A percentile compares a stretch with the other conserved stretches of the same genome.
Conservation (phyloP, 1,284 basidiomycete species). For the Mrakiaceae sp. region DNA sequence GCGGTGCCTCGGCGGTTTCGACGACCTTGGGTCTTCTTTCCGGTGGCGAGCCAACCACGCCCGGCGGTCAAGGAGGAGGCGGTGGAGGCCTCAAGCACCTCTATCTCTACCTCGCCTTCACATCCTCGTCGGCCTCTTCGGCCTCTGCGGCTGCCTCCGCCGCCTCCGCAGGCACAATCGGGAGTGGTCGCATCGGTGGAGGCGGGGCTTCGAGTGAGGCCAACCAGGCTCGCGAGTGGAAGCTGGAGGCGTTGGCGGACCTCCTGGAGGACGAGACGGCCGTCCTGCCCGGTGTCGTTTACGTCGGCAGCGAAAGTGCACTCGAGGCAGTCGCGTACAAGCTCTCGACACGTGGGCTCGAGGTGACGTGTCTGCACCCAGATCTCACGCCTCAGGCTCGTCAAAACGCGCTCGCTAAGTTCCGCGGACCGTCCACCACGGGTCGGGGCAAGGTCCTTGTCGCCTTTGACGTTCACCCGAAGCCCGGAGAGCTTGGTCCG, state of each 20-base stretch:
- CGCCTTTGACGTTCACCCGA: slow-evolving; percentile 81
- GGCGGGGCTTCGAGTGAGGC: slow-evolving; percentile 50
- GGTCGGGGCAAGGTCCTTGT: slow-evolving; percentile 58
- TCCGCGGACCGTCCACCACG: slow-evolving; percentile 44
- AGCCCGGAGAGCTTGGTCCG: slow-evolving; percentile 64
- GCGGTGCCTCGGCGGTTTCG: too few relatives aligned
- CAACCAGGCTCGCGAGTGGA: slow-evolving; percentile 87
- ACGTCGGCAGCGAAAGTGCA: slow-evolving; percentile 74
- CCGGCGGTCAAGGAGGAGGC: slow-evolving; percentile 1
- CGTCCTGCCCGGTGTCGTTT: slow-evolving; percentile 65
- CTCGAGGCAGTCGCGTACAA: slow-evolving; percentile 81
- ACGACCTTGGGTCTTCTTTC: too few relatives aligned
- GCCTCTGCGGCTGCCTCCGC: slow-evolving; percentile 48
- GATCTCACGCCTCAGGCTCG: slow-evolving; percentile 76
- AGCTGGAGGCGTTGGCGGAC: slow-evolving; percentile 87
- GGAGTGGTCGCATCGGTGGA: slow-evolving; percentile 51
- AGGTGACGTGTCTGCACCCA: slow-evolving; percentile 56
- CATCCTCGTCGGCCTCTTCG: slow-evolving; percentile 46
- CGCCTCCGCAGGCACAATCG: slow-evolving; percentile 62
- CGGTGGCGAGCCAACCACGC: slow-evolving; percentile 1
- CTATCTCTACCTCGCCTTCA: slow-evolving; percentile 84
- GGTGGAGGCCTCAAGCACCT: slow-evolving; percentile 75
- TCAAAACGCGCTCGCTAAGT: slow-evolving; percentile 66
- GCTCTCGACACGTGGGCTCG: slow-evolving; percentile 68
- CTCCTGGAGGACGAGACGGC: slow-evolving; percentile 65